Base-by-base conservation (phyloP, 176 grass and related monocot species). In the Cocos nucifera region DNA sequence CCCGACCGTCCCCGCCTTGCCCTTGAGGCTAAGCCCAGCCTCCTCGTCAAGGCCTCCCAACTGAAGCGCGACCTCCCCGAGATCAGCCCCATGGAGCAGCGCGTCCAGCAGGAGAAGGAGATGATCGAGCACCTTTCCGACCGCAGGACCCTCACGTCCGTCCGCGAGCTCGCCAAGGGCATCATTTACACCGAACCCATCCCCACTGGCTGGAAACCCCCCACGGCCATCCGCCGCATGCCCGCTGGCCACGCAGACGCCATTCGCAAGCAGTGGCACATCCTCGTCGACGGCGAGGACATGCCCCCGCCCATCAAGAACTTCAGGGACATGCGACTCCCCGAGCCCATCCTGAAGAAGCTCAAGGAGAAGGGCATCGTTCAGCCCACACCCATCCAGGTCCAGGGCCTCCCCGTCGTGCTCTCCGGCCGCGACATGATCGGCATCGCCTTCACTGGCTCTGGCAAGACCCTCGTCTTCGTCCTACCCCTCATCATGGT, bases 371-470 rank as follows among this genome's bases (percentile, higher is more conserved):
- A 75, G 69, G 87, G 84, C 5, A 91, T 91, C 67, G 49, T 83
- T 6, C 87, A 80, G 61, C 93, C 93, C n/a, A 97, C 93, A 4
- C 93, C 93, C 1, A 97, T 97, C 77, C 93, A 97, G 81, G 81
- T 85, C 53, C 93, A 97, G 61, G 93, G 93, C 0, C 69, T 97
- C 3, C 93, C 93, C 0, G 81, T 97, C 1, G 67, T 83, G 65
- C 84, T 97, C 14, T 85, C 93, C 0, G 93, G 93, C 3, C 72
- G 93, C 1, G 93, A 97, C 59, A 91, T 97, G 87, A 97, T 91
- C 4, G 87, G 93, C n/a, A 80, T 97, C 2, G 93, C 87, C 0
- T 97, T 85, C 77, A 97, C 93, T 0, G 93, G 93, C 2, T 97
- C 93, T 0, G 87, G 93, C 26, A 97, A 97, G 66, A 97, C 84